A percentile compares a stretch with the other conserved stretches of the same genome.
phyloP scores from a whole-genome alignment of 768 basidiomycete species.

The Floccularia luteovirens region DNA sequence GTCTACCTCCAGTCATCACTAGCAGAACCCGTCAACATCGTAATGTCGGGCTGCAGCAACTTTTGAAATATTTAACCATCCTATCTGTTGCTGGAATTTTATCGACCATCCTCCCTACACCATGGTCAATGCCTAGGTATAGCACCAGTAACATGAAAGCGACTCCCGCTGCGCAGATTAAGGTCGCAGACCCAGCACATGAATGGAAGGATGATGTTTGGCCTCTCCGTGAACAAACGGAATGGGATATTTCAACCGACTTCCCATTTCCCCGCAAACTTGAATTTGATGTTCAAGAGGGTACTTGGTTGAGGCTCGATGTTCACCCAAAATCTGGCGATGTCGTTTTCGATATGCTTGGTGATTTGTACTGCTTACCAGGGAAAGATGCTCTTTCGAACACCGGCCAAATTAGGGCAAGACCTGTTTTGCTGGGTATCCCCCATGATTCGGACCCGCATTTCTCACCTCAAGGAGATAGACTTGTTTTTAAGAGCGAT shows the following conservation, averaged over 20 bases:
- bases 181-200: conserved; percentile 27
- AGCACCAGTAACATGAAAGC: conserved; percentile 4
- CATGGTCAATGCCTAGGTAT: conserved; percentile 18
- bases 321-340: conserved; percentile 66
- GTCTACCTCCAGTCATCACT: too few relatives aligned
- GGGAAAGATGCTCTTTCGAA: conserved; percentile 21
- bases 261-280: conserved; percentile 60
- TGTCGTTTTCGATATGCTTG: conserved; percentile 68
- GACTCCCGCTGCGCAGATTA: too few relatives aligned
- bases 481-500: conserved; percentile 65
- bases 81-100: conserved; percentile 23
- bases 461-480: conserved; percentile 61
- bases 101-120: conserved; percentile 23
- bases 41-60: background rate
- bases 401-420: conserved; percentile 29
- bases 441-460: conserved; percentile 69
- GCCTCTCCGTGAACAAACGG: conserved; percentile 50
- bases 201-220: conserved; percentile 49
- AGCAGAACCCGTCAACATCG: too few relatives aligned
- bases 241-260: conserved; percentile 76
- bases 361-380: conserved; percentile 68
- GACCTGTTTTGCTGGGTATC: conserved; percentile 54
- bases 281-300: conserved; percentile 63
- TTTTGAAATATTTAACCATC: conserved; percentile 15
- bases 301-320: conserved; percentile 71